A percentile compares a stretch with the other conserved stretches of the same genome.
These are phyloP conservation scores for Nemania sp. DNA, from an alignment of 2,329 filamentous ascomycete genomes.

Conservation along the genomic window DNA sequence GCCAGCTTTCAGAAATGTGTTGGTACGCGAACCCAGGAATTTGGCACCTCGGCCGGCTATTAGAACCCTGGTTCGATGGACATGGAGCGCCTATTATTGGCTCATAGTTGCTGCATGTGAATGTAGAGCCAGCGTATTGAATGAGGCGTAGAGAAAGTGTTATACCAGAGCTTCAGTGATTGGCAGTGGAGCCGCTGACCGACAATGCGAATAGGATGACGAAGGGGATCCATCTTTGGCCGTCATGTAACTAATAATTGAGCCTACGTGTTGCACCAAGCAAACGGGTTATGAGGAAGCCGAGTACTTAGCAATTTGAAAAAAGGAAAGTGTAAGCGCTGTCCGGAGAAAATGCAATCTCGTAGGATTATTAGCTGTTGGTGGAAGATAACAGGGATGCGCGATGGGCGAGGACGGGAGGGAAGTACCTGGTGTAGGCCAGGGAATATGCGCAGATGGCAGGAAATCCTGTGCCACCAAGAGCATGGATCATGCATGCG, in stretches of 20 bases:
- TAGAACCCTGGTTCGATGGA: constrained; percentile 9
- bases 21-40: constrained; percentile 26
- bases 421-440: not conserved
- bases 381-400: not conserved
- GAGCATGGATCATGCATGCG: constrained; percentile 22
- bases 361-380: not conserved
- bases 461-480: constrained; percentile 1
- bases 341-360: not conserved
- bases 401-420: not conserved
- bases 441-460: not conserved
- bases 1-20: constrained; percentile 22
- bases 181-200: constrained; percentile 9
- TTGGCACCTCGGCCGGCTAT: constrained; percentile 18
- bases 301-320: not conserved
- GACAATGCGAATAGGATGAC: too few species aligned
- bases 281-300: not conserved
- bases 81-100: constrained; percentile 15
- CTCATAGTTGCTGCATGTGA: constrained; percentile 5
- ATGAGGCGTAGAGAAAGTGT: constrained; percentile 2
- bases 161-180: not conserved
- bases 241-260: too few species aligned
- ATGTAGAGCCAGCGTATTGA: not conserved
- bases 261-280: too few species aligned
- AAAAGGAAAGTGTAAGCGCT: constrained; percentile 11
- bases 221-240: too few species aligned